Evolutionary conservation across 495 filamentous ascomycete genomes (phyloP), one percentile per base, ranked within the genome.

Genomic region (Neurospora intermedia): DNA sequence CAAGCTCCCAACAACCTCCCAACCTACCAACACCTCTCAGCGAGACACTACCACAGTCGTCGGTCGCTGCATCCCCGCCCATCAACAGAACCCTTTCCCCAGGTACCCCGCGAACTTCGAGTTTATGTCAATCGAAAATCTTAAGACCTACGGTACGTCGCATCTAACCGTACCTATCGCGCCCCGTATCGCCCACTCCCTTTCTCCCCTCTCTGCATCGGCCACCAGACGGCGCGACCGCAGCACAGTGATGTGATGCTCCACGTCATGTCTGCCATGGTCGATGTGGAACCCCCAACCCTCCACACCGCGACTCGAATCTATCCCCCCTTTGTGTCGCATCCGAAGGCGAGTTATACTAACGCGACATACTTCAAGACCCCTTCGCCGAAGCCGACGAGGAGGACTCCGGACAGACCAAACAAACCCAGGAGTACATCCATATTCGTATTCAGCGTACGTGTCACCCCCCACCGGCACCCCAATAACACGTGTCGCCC

Each of bases 331-430:
- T 71, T 39, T 20, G 16, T 43, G 23, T 38, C 18, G 39, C 72
- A 69, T 45, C 23, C 15, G 0, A 43, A 72, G 15, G 43, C n/a
- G 8, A 70, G 66, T 43, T 35, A 66, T 78, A 73, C 78, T 78
- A 45, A 75, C 72, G 43, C 40, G 70, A 69, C 45, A 13, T 66
- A 69, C 35, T 27, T 48, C 69, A 82, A 97, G 94, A 99, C 92
- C 96, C 96, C 92, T 99, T 99, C 95, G 96, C 96, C 91, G 96
- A 99, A 93, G 96, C 95, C 91, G 96, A 98, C 93, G 95, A 97
- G 89, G 94, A 96, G 89, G 94, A 96, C 85, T 93, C 92, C 84
- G 94, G 94, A 86, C 91, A 96, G 84, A 91, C 89, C 83, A 92
- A 96, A 88, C 92, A 93, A 84, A 77, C 83, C 46, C 93, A 97